Conservation (phyloP, 345 rosid species). For the Erodium maritimum region DNA sequence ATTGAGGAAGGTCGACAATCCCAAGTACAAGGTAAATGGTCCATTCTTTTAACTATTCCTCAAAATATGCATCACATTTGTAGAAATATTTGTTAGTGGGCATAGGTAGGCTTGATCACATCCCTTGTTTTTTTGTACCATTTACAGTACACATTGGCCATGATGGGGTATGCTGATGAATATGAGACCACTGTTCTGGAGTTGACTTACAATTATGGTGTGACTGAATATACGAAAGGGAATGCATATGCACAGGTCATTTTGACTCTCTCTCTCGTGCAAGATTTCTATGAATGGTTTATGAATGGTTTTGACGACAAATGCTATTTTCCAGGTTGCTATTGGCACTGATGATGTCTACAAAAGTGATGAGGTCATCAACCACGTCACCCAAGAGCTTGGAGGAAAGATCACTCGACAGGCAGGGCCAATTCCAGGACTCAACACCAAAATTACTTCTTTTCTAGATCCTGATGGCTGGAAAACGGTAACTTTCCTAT, state of each 20-base stretch:
- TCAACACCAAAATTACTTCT: conserved; percentile 71
- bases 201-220: conserved; percentile 72
- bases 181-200: conserved; percentile 70
- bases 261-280: background rate
- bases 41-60: background rate
- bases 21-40: conserved; percentile 62
- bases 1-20: conserved; percentile 52
- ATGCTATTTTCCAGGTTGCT: conserved; percentile 33
- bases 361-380: conserved; percentile 82
- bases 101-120: background rate
- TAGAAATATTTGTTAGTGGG: background rate
- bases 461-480: conserved; percentile 95
- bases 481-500: conserved; percentile 58
- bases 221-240: conserved; percentile 86
- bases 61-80: background rate
- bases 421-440: conserved; percentile 81
- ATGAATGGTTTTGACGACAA: background rate
- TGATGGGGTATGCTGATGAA: conserved; percentile 88
- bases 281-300: background rate
- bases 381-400: conserved; percentile 57
- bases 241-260: conserved; percentile 84
- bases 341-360: conserved; percentile 85
- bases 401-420: conserved; percentile 88
- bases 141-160: conserved; percentile 64
- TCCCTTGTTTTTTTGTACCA: conserved; percentile 1